Percentiles rank a stretch among this genome's conserved stretches.
phyloP scores from a whole-genome alignment of 768 basidiomycete species.

The Auriculariales sp. region DNA sequence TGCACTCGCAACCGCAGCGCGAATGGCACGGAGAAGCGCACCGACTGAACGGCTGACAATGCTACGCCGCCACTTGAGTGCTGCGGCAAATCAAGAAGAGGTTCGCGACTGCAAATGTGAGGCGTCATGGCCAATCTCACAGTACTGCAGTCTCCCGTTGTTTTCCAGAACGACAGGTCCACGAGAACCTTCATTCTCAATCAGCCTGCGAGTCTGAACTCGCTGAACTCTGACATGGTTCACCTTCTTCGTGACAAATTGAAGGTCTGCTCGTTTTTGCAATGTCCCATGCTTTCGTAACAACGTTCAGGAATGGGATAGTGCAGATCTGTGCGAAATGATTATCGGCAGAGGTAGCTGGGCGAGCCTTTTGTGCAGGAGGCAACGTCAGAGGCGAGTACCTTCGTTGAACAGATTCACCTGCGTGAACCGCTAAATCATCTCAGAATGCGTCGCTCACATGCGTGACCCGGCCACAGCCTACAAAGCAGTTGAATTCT shows the following conservation, averaged over 20 bases:
- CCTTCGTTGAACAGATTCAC: constrained; percentile 1
- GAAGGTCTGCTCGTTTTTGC: constrained; percentile 33
- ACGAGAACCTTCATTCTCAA: constrained; percentile 67
- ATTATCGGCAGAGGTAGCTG: constrained; percentile 59
- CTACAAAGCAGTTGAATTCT: constrained; percentile 64
- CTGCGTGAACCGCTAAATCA: constrained; percentile 4
- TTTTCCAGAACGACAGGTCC: constrained; percentile 52
- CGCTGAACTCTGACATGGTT: constrained; percentile 71
- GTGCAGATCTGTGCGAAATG: constrained; percentile 52
- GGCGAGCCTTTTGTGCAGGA: constrained; percentile 82
- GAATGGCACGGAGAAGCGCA: not conserved
- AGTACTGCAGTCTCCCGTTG: constrained; percentile 28
- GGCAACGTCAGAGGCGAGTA: constrained; percentile 82
- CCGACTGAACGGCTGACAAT: not conserved
- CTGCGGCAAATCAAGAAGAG: not conserved
- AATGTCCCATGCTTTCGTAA: not conserved
- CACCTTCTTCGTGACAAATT: constrained; percentile 53
- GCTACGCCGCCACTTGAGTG: not conserved
- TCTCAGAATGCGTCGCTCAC: constrained; percentile 40
- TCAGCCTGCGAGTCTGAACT: constrained; percentile 66
- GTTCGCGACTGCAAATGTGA: not conserved
- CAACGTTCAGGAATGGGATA: constrained; percentile 52
- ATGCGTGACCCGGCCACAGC: constrained; percentile 37
- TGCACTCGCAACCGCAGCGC: not conserved
- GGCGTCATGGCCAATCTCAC: constrained; percentile 6